phyloP scores from a whole-genome alignment of 805 yeast genomes.

The Phaffomyces thermotolerans region DNA sequence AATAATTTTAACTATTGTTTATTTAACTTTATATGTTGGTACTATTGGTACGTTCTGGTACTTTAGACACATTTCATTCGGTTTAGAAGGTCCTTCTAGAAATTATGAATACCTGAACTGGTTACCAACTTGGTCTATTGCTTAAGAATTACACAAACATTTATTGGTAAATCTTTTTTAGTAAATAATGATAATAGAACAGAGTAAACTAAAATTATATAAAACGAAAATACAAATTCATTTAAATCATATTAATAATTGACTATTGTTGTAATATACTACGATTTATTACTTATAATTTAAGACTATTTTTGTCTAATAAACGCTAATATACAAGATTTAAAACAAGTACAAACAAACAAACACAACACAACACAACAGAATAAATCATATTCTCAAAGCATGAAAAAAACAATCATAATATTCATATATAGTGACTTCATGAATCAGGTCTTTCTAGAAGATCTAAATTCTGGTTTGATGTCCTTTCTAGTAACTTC shows the following conservation, averaged over 20 bases:
- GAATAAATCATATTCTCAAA: neutral
- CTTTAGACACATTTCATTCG: conserved; percentile 57
- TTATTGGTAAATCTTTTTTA: too few species aligned
- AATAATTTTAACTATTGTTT: conserved; percentile 27
- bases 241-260: too few species aligned
- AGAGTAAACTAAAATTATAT: neutral
- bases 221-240: too few species aligned
- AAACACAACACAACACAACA: neutral
- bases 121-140: conserved; percentile 42
- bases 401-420: neutral
- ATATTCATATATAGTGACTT: neutral
- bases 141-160: neutral
- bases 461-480: conserved; percentile 22
- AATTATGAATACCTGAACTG: conserved; percentile 40
- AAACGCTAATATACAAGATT: neutral
- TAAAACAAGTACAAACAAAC: neutral
- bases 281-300: too few species aligned
- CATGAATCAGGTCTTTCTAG: conserved; percentile 24
- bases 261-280: too few species aligned
- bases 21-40: conserved; percentile 31
- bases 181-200: neutral
- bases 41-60: conserved; percentile 51
- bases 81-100: conserved; percentile 46
- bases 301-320: too few species aligned
- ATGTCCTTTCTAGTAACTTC: conserved; percentile 15